Percentiles rank a stretch among this genome's conserved stretches.
Conservation (phyloP, 495 filamentous ascomycete species). For the Neurospora sp. region DNA sequence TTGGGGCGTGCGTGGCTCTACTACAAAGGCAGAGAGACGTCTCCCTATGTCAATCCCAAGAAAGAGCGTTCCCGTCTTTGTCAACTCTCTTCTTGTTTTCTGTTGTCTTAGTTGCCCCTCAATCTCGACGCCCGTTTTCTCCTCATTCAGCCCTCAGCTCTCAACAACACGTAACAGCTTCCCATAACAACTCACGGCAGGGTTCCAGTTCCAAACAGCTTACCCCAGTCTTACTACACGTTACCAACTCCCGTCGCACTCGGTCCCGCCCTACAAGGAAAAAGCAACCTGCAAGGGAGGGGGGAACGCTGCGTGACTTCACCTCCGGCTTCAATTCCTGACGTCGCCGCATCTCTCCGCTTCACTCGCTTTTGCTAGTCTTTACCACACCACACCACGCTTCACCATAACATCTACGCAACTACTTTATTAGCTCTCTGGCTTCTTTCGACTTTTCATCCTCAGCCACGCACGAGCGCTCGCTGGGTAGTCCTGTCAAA, state of each 20-base stretch:
- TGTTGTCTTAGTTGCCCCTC: background rate
- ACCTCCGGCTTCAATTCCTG: background rate
- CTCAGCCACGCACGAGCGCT: background rate
- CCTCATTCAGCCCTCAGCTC: background rate
- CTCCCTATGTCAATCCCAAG: background rate
- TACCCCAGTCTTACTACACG: background rate
- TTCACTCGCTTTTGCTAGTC: background rate
- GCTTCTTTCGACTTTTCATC: background rate
- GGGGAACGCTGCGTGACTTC: background rate
- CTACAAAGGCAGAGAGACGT: background rate
- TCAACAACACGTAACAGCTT: background rate
- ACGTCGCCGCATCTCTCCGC: background rate
- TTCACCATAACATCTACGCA: background rate
- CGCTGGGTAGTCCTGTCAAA: background rate
- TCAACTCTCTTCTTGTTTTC: background rate
- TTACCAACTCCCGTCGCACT: background rate
- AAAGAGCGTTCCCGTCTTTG: background rate
- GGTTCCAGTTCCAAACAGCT: background rate
- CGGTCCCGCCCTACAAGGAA: background rate
- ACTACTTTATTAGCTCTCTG: background rate
- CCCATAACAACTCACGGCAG: background rate
- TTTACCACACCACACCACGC: background rate
- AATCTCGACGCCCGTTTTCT: background rate
- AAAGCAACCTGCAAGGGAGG: constrained; percentile 1
- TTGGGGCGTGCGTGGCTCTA: background rate